phyloP scores from a whole-genome alignment of 2,329 filamentous ascomycete species.

The Colletotrichum brevisporum region DNA sequence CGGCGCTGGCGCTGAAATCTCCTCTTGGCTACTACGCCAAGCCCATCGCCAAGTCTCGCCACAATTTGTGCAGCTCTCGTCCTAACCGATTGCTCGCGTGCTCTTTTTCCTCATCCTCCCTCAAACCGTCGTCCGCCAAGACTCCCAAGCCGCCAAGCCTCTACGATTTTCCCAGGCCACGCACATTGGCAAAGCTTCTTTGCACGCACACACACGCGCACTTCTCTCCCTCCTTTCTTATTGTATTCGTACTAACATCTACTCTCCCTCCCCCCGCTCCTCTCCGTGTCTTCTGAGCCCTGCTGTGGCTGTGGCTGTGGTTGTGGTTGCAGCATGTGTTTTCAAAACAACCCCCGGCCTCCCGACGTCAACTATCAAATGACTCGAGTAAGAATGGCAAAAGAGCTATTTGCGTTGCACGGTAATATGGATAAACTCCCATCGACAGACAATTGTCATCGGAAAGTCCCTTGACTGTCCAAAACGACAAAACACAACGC shows the following conservation, averaged over 20 bases:
- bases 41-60: conserved; percentile 34
- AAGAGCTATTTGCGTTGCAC: too few species aligned
- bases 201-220: conserved; percentile 12
- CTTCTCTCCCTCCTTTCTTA: not conserved
- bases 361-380: too few species aligned
- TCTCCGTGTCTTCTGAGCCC: too few species aligned
- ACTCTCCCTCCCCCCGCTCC: too few species aligned
- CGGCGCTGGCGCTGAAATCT: conserved; percentile 20
- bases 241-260: not conserved
- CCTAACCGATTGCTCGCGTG: conserved; percentile 40
- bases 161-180: conserved; percentile 29
- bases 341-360: too few species aligned
- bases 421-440: too few species aligned
- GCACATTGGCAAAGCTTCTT: conserved; percentile 41
- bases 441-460: not conserved
- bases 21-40: conserved; percentile 18
- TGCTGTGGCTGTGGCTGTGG: too few species aligned
- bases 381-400: too few species aligned
- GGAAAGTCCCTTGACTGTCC: not conserved
- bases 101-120: conserved; percentile 29
- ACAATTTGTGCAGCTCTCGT: conserved; percentile 10
- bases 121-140: not conserved
- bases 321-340: too few species aligned
- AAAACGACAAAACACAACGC: not conserved
- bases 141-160: conserved; percentile 34